These are phyloP conservation scores for Coelastrella sp. DNA, from an alignment of 139 green algal genomes.

Conservation along the genomic window DNA sequence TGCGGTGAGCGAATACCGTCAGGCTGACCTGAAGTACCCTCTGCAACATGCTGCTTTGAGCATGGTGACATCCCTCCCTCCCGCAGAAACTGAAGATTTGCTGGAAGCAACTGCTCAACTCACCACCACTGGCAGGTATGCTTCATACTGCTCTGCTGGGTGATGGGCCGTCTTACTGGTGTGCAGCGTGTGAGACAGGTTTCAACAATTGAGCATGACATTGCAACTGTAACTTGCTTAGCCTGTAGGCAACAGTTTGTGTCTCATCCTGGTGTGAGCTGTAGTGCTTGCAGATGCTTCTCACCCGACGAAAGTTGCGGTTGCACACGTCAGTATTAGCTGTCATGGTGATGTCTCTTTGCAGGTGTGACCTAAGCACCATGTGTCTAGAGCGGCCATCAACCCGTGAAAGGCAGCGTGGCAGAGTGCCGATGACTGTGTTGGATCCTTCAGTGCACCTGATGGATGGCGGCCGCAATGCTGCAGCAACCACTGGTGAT, in stretches of 20 bases:
- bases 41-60: constrained; percentile 55
- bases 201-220: too few species aligned
- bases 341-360: not conserved
- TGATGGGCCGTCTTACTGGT: too few species aligned
- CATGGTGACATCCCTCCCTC: constrained; percentile 63
- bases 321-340: too few species aligned
- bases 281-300: too few species aligned
- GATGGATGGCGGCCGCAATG: not conserved
- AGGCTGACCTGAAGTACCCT: constrained; percentile 32
- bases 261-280: too few species aligned
- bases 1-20: constrained; percentile 68
- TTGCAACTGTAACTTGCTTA: too few species aligned
- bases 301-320: too few species aligned
- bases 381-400: constrained; percentile 53
- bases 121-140: constrained; percentile 38
- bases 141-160: too few species aligned
- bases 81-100: constrained; percentile 50
- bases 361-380: constrained; percentile 17
- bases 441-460: constrained; percentile 57
- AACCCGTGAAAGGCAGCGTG: constrained; percentile 60
- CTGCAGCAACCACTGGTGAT: not conserved
- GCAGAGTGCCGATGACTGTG: constrained; percentile 71
- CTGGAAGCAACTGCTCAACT: constrained; percentile 56
- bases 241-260: too few species aligned
- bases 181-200: too few species aligned